Evolutionary conservation across 768 basidiomycete genomes (phyloP), one percentile per base, ranked within the genome.

Genomic region (Tylopilus intermedius): DNA sequence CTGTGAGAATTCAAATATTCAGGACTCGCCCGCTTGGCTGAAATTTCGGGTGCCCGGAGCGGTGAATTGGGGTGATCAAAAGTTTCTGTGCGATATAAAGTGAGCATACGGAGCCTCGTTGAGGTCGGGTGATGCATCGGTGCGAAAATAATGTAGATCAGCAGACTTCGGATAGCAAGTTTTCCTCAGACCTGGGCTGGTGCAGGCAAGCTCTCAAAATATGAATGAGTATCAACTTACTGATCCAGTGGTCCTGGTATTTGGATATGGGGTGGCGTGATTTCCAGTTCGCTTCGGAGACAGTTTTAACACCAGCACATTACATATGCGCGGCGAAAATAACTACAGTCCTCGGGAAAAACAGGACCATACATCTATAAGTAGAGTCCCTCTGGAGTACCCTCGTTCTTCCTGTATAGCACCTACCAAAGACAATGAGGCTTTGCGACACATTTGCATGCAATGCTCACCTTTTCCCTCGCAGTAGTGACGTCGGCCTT

Each of bases 381-480:
- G 67, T 92, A 92, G 51, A 92, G 76, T 46, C 90, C 90, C 64
- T 93, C 91, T 2, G 91, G 90, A 27, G 91, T 93, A 58, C 90
- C 93, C 74, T 98, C 96, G 71, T 94, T 94, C 85, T 99, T 99
- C 72, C 90, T 81, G 74, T 97, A 95, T 44, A 99, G 67, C 13
- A 92, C 83, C 85, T 89, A 59, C 37, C 51, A 57, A 18, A 58
- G 11, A 18, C 29, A 18, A 44, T 64, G 41, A 59, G 45, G 52
- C 47, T 50, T 35, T 51, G 53, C 51, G 21, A 53, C 45, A 40
- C 44, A 26, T 13, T 32, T 35, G 37, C 22, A 29, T 24, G 15
- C 18, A 35, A 32, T 4, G 60, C 75, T 30, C 60, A 91, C 94
- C 84, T 96, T 96, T 76, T 97, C 95, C 67, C 94, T 76, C 3